A percentile compares a stretch with the other conserved stretches of the same genome.
These are phyloP conservation scores for Barnettozyma pratensis DNA, from an alignment of 805 yeast species.

Conservation along the genomic window DNA sequence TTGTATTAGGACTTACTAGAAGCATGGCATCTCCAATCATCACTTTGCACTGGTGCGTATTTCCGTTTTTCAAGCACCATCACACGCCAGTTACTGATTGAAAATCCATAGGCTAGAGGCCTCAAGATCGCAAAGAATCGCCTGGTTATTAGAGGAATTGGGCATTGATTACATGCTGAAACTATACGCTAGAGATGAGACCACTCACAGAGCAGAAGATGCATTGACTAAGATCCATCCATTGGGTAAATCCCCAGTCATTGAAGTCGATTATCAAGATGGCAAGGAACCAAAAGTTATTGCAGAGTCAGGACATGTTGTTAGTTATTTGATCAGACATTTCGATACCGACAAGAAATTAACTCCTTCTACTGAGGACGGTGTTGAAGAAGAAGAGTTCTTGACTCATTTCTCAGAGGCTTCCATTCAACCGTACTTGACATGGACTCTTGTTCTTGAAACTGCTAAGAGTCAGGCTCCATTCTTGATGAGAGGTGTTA, in stretches of 20 bases:
- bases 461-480: constrained; percentile 41
- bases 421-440: constrained; percentile 46
- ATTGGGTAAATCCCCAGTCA: constrained; percentile 57
- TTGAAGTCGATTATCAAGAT: constrained; percentile 38
- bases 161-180: constrained; percentile 50
- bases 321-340: constrained; percentile 44
- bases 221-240: constrained; percentile 52
- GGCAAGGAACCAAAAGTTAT: constrained; percentile 28
- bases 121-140: constrained; percentile 56
- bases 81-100: neutral
- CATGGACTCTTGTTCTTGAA: constrained; percentile 31
- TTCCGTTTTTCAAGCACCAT: too few relatives aligned
- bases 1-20: too few relatives aligned
- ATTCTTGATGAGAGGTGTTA: constrained; percentile 40
- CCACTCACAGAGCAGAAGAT: constrained; percentile 41
- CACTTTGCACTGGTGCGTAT: constrained; percentile 21
- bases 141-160: constrained; percentile 63
- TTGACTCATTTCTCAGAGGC: constrained; percentile 59
- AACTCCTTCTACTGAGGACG: constrained; percentile 33
- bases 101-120: constrained; percentile 18
- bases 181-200: constrained; percentile 44
- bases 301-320: constrained; percentile 59
- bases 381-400: constrained; percentile 41
- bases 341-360: constrained; percentile 41
- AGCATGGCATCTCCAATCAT: constrained; percentile 8